Evolutionary conservation across 2,329 filamentous ascomycete species (phyloP), one percentile per base, ranked within the genome.

Genomic region (Fusarium succisae): DNA sequence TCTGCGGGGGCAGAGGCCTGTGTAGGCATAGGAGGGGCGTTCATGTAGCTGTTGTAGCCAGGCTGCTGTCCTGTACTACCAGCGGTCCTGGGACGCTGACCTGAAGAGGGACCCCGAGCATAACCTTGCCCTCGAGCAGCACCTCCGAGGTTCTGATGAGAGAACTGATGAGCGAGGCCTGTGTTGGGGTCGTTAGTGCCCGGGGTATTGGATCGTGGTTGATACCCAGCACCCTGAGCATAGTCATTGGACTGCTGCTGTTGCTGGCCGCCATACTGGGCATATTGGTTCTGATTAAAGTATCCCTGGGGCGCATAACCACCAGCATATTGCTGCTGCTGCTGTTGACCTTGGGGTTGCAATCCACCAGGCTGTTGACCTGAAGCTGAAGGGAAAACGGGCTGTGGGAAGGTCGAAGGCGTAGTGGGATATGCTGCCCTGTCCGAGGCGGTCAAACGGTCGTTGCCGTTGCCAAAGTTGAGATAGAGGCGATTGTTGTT

Each of bases 381-480:
- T 64, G 69, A 69, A 32, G 64, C 56, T 39, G 77, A 62, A 66
- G 87, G 85, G 76, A 89, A 90, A 81, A 97, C 93, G 69, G 95
- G 95, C 85, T 98, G 96, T 18, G 96, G 96, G 81, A 98, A 98
- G 67, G 95, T 98, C 75, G 96, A 98, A 59, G 96, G 96, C 15
- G 96, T 98, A 60, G 96, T 95, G 77, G 93, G 93, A 87, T 94
- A 95, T 76, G 91, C 87, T 81, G 92, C 87, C 81, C 92, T 88
- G 82, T 92, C 92, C 82, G 87, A 88, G 79, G 83, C 79, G 63
- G 89, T 83, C 70, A 91, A 88, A 79, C 91, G 90, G 77, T 91
- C 89, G 82, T 90, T 91, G 81, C 88, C 89, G 83, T 89, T 91
- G 80, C 86, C 88, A 77, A 91, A 90, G 83, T 92, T 92, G 80